Base-by-base conservation (phyloP, 495 filamentous ascomycete species). In the Aspergillus leporis region DNA sequence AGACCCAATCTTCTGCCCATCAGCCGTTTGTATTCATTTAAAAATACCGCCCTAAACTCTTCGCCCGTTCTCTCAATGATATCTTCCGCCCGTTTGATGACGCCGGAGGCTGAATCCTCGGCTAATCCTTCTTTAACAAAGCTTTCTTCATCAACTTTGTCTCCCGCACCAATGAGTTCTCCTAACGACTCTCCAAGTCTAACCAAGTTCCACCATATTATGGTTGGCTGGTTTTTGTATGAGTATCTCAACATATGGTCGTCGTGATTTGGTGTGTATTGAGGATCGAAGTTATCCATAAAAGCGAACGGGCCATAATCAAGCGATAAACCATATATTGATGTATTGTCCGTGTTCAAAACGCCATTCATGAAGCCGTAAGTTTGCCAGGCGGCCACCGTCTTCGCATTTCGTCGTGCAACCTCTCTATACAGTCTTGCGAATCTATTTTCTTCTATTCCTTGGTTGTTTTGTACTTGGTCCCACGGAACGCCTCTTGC, bases 281-380 rank as follows among this genome's bases (percentile, higher is more conserved):
- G 77, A 0, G 94, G 94, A 68, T 97, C 92, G 68, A 98, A 98
- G 63, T 89, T 92, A 70, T 97, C 90, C 78, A 98, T 87, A 66
- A 97, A 97, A 21, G 94, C 93, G 67, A 98, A 98, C 0, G 94
- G 94, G 0, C 94, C 94, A 66, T 90, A 98, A 74, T 98, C 94
- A 21, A 98, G 87, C 0, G 87, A 91, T 0, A 98, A 73, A 7
- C 94, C 94, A 36, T 87, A 87, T 53, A 98, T 81, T 5, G 90
- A 95, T 0, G 93, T 98, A 69, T 98, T 98, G 69, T 98, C 94
- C 0, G 94, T 97, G 66, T 97, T 93, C 32, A 98, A 78, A 21
- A 98, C 94, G 18, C 94, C 94, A 67, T 98, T 98, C 82, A 93
- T 97, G 74, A 98, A 98, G 13, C 90, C 94, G 73, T 96, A 97